Evolutionary conservation across 2,329 filamentous ascomycete genomes (phyloP).

Genomic region (Colletotrichum nymphaeae): DNA sequence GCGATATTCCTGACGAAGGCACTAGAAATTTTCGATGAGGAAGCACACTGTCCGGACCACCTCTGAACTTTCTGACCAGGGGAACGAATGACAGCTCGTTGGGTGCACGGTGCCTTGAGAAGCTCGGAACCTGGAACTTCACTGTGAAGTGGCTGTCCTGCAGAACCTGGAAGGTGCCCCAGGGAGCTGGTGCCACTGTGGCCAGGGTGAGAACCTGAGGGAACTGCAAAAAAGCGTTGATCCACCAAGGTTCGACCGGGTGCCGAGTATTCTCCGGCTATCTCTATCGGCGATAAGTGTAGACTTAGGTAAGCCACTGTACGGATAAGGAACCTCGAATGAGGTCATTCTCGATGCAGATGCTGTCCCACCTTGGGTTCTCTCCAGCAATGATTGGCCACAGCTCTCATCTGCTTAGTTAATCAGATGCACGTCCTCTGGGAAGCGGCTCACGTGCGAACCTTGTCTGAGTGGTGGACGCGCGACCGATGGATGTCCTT

Average conservation of each 20-base stretch:
- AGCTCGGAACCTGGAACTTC: not conserved
- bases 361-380: not conserved
- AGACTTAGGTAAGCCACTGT: not conserved
- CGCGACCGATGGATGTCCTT: not conserved
- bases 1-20: constrained; percentile 31
- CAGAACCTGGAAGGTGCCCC: too few relatives aligned
- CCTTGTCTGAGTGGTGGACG: constrained; percentile 17
- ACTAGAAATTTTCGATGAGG: constrained; percentile 33
- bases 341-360: constrained; percentile 21
- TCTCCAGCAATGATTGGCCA: constrained; percentile 3
- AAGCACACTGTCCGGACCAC: constrained; percentile 11
- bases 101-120: not conserved
- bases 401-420: not conserved
- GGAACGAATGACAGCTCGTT: not conserved
- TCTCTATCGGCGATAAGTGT: not conserved
- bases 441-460: constrained; percentile 34
- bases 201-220: not conserved
- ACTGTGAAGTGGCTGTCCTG: not conserved
- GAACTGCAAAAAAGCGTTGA: not conserved
- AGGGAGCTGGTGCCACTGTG: not conserved
- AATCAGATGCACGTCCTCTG: not conserved
- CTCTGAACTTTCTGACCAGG: not conserved
- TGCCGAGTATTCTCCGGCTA: constrained; percentile 23
- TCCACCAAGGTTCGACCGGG: not conserved
- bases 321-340: not conserved